Evolutionary conservation across 2,329 filamentous ascomycete genomes (phyloP), one percentile per base, ranked within the genome.

Genomic region (Penicillium sp.): DNA sequence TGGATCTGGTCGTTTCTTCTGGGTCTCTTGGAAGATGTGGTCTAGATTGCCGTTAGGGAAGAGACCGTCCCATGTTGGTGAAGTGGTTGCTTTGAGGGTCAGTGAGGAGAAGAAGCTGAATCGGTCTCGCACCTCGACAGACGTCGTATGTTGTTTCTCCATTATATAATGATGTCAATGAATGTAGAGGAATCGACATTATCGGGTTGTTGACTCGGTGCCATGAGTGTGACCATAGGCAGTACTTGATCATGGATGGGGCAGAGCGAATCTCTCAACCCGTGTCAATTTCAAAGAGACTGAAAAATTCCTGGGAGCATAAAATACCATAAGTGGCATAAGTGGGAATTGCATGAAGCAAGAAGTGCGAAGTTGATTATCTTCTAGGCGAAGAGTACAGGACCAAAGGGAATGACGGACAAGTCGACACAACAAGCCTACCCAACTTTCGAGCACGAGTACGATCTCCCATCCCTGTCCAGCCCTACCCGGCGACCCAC

Each of bases 101-200:
- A 91, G 88, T 0, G 92, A 96, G 0, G 91, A 96, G 73, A 96
- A 97, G 76, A 96, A 96, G 61, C 90, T 94, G 78, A 95, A 96
- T 1, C 92, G 84, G 67, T 90, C 91, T 7, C 2, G 28, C 3
- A 9, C 5, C 10, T 9, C 8, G 10, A 29, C 28, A 29, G 28
- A 9, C 28, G 8, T 29, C 7, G 7, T 29, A 2, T 29, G 5
- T 18, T 36, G 33, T n/a, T 36, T 36, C 33, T 36, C 33, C 33
- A 36, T 36, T 36, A 18, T 36, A 36, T n/a, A 26, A 6, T 21
- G 18, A 21, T 21, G 18, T 21, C 18, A 21, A 21, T 21, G 33
- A n/a, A 36, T 36, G 33, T 16, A 36, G n/a, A 16, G 6, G n/a
- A 6, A 16, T 6, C 3, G 9, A 7, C 4, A 9, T 5, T 3